Evolutionary conservation across 208 protist genomes (phyloP), one percentile per base, ranked within the genome.

Genomic region (Leishmania tropica): DNA sequence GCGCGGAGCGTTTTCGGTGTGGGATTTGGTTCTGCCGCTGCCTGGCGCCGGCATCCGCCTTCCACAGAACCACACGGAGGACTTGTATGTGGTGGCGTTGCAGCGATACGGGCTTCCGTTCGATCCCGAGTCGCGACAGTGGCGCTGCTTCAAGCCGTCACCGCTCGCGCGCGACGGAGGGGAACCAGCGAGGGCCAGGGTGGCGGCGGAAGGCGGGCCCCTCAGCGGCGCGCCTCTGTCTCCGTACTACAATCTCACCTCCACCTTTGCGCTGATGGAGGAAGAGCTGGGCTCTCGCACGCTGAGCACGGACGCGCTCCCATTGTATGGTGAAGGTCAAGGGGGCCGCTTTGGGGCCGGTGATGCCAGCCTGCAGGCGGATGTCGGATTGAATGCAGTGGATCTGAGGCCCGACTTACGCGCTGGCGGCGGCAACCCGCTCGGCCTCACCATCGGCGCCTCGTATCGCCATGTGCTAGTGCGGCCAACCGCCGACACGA

Each of bases 51-150:
- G 83, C 31, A 85, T 96, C 24, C 79, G 87, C 47, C 86, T 97
- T 51, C 95, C 95, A 70, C 86, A 96, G 58, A 97, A 97, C 83
- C 90, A 97, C 85, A 96, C 95, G 13, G 83, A 92, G 60, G 93
- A 96, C 65, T 78, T 97, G 11, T 97, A 96, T 84, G 87, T 96
- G 71, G 88, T 95, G 35, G 94, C 93, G 48, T 81, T 97, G 78
- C 89, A 95, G 79, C 89, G 90, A 3, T 91, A 93, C 68, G 95
- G 95, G 31, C 90, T 97, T 73, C 75, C 87, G 0, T 96, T 96
- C 60, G 89, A 97, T 72, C 88, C 95, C 5, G 93, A 97, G 85
- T 83, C 83, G n/a, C 83, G 83, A 42, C 92, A 95, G 80, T 97
- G 95, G 93, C 84, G 90, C 60, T 87, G 90, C 78, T 97, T 97